These are phyloP conservation scores for Schizosaccharomyces osmophilus DNA, from an alignment of 805 yeast species.

Conservation along the genomic window DNA sequence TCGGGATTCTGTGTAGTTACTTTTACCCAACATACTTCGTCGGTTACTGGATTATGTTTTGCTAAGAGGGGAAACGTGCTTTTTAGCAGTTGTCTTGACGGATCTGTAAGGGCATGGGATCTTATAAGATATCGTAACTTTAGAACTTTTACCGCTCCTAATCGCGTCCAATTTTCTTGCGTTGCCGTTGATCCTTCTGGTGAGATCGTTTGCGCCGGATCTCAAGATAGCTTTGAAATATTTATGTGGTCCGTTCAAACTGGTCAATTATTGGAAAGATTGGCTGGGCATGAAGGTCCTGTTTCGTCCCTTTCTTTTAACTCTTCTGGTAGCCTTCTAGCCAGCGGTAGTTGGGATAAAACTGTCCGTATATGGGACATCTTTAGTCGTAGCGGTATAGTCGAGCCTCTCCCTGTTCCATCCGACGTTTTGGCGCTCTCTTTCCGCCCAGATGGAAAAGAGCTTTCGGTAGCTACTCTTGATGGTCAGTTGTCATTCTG, in stretches of 20 bases:
- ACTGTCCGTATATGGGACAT: slow-evolving; percentile 84
- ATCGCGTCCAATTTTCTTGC: slow-evolving; percentile 62
- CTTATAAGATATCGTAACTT: slow-evolving; percentile 76
- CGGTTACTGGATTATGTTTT: slow-evolving; percentile 70
- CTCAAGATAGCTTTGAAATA: slow-evolving; percentile 68
- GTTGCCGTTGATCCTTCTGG: slow-evolving; percentile 94
- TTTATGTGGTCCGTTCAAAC: slow-evolving; percentile 97
- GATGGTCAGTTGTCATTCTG: slow-evolving; percentile 71
- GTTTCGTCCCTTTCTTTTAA: slow-evolving; percentile 74
- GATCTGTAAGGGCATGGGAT: slow-evolving; percentile 96
- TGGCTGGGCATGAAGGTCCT: slow-evolving; percentile 91
- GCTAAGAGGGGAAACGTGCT: slow-evolving; percentile 76
- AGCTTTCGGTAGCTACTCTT: slow-evolving; percentile 64
- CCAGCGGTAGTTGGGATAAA: slow-evolving; percentile 90
- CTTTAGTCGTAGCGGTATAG: slow-evolving; percentile 63
- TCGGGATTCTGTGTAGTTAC: slow-evolving; percentile 87
- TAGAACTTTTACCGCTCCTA: slow-evolving; percentile 79
- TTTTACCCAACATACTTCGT: slow-evolving; percentile 69
- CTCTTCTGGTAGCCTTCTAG: slow-evolving; percentile 45
- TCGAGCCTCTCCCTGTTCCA: slow-evolving; percentile 69
- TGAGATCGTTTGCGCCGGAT: slow-evolving; percentile 87
- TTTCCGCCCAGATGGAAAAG: slow-evolving; percentile 81
- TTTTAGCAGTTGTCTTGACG: slow-evolving; percentile 80
- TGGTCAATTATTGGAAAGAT: slow-evolving; percentile 62
- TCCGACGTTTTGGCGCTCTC: slow-evolving; percentile 66